These are phyloP conservation scores for Auriculariales sp. DNA, from an alignment of 768 basidiomycete genomes.

Conservation along the genomic window DNA sequence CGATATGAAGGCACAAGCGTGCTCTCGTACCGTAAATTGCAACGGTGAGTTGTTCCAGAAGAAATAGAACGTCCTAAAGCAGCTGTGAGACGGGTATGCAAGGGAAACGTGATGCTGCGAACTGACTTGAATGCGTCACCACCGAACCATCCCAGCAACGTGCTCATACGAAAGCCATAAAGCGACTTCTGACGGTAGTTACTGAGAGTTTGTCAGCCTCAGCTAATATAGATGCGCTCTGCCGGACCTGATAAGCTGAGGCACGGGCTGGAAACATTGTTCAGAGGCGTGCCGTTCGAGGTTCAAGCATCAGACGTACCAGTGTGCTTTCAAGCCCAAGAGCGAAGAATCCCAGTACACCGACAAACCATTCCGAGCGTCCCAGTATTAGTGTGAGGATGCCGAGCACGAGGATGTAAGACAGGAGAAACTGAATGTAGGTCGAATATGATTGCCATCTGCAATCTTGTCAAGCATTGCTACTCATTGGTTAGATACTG, in stretches of 20 bases:
- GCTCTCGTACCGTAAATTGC: constrained; percentile 41
- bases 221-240: neutral
- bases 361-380: constrained; percentile 42
- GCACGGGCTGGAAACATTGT: constrained; percentile 33
- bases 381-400: constrained; percentile 67
- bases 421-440: constrained; percentile 72
- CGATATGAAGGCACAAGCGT: neutral
- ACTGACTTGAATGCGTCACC: constrained; percentile 76
- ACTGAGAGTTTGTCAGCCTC: constrained; percentile 21
- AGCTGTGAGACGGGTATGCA: constrained; percentile 3
- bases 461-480: no score
- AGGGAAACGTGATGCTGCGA: neutral
- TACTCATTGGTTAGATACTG: no score
- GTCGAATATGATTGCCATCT: constrained; percentile 66
- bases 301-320: neutral
- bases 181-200: constrained; percentile 68
- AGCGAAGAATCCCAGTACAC: constrained; percentile 58
- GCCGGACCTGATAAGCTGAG: constrained; percentile 59
- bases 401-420: constrained; percentile 55
- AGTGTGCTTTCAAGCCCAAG: constrained; percentile 74
- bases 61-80: constrained; percentile 58
- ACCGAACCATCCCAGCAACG: constrained; percentile 68
- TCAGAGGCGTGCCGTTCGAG: neutral
- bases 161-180: constrained; percentile 75
- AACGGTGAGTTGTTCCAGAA: constrained; percentile 57